A percentile compares a stretch with the other conserved stretches of the same genome.
These are phyloP conservation scores for Eucalyptus camaldulensis DNA, from an alignment of 345 rosid genomes.

Conservation along the genomic window DNA sequence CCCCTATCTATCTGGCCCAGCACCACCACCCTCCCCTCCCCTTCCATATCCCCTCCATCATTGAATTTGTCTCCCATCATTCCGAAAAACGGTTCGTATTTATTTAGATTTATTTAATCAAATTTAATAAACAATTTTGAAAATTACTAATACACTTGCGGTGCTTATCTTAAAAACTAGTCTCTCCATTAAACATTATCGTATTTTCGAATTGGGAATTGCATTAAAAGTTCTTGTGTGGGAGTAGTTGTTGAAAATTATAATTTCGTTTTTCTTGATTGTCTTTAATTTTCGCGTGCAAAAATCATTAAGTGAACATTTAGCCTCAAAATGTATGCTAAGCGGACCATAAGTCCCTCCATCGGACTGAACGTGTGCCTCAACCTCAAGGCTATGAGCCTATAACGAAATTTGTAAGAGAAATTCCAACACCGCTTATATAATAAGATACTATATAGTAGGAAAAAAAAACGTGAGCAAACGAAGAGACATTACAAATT, in stretches of 20 bases:
- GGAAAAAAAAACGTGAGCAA: neutral
- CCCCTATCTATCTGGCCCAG: neutral
- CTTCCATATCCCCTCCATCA: neutral
- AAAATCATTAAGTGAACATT: neutral
- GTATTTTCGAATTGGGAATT: rapidly evolving
- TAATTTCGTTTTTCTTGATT: rapidly evolving
- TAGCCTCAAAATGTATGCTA: neutral
- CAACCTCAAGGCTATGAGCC: too few species aligned
- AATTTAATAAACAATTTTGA: neutral
- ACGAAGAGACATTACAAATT: neutral
- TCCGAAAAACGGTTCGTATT: rapidly evolving
- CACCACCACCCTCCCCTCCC: neutral
- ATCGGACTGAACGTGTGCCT: neutral
- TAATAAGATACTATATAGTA: neutral
- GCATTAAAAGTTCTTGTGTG: neutral
- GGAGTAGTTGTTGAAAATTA: neutral
- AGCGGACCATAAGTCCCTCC: neutral
- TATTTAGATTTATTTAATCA: rapidly evolving
- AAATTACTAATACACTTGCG: neutral
- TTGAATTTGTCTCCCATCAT: neutral
- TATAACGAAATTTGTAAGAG: neutral
- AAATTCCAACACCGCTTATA: neutral
- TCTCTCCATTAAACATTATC: too few species aligned
- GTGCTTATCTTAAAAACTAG: too few species aligned
- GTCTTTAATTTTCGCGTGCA: rapidly evolving